Percentiles rank a stretch among this genome's conserved stretches.
Conservation (phyloP, 352 stramenopile species). For the Phytophthora pistaciae region DNA sequence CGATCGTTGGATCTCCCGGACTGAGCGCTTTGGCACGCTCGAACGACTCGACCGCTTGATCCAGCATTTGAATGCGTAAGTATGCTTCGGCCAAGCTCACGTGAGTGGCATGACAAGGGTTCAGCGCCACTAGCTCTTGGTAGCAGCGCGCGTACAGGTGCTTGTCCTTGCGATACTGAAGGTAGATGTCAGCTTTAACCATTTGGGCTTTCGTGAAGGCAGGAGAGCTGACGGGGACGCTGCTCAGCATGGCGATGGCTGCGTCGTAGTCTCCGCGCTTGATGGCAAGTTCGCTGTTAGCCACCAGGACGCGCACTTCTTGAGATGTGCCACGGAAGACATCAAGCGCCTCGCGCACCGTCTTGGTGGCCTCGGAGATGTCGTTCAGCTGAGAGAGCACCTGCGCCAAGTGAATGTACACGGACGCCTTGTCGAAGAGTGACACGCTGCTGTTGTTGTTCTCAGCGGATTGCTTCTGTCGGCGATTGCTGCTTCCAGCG, state of each 20-base stretch:
- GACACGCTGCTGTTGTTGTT: slow-evolving; percentile 42
- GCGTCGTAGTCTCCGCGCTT: slow-evolving; percentile 91
- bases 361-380: slow-evolving; percentile 68
- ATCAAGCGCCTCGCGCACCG: slow-evolving; percentile 75
- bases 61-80: slow-evolving; percentile 92
- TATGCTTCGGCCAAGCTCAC: slow-evolving; percentile 93
- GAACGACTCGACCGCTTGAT: slow-evolving; percentile 87
- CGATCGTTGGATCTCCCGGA: slow-evolving; percentile 80
- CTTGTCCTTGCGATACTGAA: slow-evolving; percentile 94
- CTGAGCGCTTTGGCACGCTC: slow-evolving; percentile 63
- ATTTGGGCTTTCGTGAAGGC: slow-evolving; percentile 91
- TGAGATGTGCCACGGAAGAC: slow-evolving; percentile 82
- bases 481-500: slow-evolving; percentile 16
- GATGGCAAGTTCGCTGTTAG: slow-evolving; percentile 92
- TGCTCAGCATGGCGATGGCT: slow-evolving; percentile 91
- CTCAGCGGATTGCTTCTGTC: slow-evolving; percentile 18
- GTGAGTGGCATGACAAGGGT: slow-evolving; percentile 76
- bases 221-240: slow-evolving; percentile 78
- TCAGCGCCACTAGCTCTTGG: slow-evolving; percentile 87
- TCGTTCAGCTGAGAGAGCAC: slow-evolving; percentile 85
- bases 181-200: slow-evolving; percentile 94
- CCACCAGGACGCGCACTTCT: slow-evolving; percentile 93
- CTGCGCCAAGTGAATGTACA: slow-evolving; percentile 90
- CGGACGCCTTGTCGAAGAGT: slow-evolving; percentile 85
- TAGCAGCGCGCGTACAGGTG: slow-evolving; percentile 90